Percentiles rank a stretch among this genome's conserved stretches.
phyloP scores from a whole-genome alignment of 257 asterid species.

The Nicotiana tomentosiformis region DNA sequence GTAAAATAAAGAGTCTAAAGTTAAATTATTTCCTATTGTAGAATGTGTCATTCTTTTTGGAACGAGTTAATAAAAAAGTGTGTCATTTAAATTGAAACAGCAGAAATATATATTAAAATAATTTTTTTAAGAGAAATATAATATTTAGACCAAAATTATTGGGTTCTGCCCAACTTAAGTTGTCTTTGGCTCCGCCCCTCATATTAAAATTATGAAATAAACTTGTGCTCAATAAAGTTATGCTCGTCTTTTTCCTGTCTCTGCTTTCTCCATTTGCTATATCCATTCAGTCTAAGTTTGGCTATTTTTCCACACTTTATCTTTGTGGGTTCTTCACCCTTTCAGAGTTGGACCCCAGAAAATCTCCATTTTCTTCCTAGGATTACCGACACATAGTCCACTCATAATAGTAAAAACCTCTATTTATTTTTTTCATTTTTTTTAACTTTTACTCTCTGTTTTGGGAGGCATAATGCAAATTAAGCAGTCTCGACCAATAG shows the following conservation, averaged over 20 bases:
- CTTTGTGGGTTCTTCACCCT: not conserved
- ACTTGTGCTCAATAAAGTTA: no score
- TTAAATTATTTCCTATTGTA: no score
- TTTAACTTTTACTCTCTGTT: not conserved
- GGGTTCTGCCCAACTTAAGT: no score
- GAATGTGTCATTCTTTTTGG: accelerated
- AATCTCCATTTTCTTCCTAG: not conserved
- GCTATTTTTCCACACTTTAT: not conserved
- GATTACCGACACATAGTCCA: not conserved
- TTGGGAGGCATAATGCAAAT: constrained; percentile 8
- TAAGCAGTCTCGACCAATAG: not conserved
- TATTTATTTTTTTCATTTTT: no score
- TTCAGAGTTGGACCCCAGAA: not conserved
- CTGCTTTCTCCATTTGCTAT: not conserved
- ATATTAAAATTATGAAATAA: no score
- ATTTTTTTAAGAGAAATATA: no score
- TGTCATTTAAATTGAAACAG: no score
- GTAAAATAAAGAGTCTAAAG: no score
- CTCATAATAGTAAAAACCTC: not conserved
- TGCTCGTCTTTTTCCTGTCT: not conserved
- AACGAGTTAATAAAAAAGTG: accelerated
- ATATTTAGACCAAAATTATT: no score
- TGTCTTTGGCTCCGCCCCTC: no score
- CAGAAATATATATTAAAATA: no score
- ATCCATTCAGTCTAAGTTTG: not conserved